Conservation (phyloP, 2,329 filamentous ascomycete species). For the Trichothecium sympodiale region DNA sequence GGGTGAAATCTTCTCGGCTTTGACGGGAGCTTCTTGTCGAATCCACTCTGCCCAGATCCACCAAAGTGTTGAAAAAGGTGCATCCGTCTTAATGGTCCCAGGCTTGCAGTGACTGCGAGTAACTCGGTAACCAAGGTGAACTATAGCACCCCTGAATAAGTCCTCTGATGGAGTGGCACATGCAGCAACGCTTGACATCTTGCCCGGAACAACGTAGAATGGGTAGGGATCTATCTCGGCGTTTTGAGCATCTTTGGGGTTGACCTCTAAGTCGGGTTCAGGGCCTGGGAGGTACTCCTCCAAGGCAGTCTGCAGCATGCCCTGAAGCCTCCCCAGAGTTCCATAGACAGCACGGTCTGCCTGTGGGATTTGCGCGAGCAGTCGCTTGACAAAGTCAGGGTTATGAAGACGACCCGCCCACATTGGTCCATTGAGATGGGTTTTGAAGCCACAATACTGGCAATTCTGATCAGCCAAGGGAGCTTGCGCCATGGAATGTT, state of each 20-base stretch:
- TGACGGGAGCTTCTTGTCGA: constrained; percentile 68
- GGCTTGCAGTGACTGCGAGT: constrained; percentile 82
- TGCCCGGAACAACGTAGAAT: constrained; percentile 75
- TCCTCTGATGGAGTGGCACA: constrained; percentile 71
- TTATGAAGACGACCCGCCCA: constrained; percentile 86
- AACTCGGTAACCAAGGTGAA: constrained; percentile 68
- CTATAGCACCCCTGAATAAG: constrained; percentile 69
- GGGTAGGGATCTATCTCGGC: constrained; percentile 61
- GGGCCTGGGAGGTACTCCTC: constrained; percentile 49
- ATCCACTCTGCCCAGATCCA: constrained; percentile 90
- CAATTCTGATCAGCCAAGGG: constrained; percentile 59
- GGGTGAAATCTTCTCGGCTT: constrained; percentile 56
- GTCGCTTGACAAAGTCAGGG: constrained; percentile 65
- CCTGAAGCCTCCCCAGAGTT: constrained; percentile 71
- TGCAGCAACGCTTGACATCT: constrained; percentile 65
- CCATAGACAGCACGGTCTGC: constrained; percentile 62
- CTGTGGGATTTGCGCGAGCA: constrained; percentile 61
- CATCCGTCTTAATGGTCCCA: constrained; percentile 87
- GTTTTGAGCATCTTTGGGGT: constrained; percentile 37
- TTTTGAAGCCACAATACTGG: constrained; percentile 75
- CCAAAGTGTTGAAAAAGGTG: constrained; percentile 84
- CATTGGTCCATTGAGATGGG: constrained; percentile 88
- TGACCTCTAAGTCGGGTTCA: constrained; percentile 23
- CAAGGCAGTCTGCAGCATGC: constrained; percentile 81
- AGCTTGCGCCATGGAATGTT: constrained; percentile 63